Percentiles rank a stretch among this genome's conserved stretches.
Conservation (phyloP, 805 yeast genomes). For the Zygoascus flipseniorum region DNA sequence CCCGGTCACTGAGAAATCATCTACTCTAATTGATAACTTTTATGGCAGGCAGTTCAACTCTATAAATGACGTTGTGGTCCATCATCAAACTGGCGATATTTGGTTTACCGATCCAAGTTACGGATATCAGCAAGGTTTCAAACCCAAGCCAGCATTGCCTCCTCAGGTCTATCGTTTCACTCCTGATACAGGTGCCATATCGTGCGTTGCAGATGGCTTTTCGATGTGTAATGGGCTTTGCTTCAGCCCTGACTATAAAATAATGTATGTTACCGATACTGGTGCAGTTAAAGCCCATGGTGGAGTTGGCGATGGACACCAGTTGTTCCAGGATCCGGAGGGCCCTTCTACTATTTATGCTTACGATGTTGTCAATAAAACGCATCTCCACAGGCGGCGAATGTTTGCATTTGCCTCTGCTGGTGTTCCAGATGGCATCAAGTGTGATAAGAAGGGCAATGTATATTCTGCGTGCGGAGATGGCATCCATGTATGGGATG, state of each 20-base stretch:
- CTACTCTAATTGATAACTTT: constrained; percentile 17
- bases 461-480: constrained; percentile 25
- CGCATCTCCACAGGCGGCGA: constrained; percentile 14
- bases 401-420: constrained; percentile 22
- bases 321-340: constrained; percentile 1
- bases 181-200: constrained; percentile 23
- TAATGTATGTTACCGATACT: constrained; percentile 44
- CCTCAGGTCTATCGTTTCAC: constrained; percentile 35
- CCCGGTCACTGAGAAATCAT: constrained; percentile 12
- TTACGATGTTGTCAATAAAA: constrained; percentile 18
- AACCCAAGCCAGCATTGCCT: constrained; percentile 15
- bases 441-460: constrained; percentile 20
- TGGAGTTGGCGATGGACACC: constrained; percentile 11
- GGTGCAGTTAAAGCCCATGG: constrained; percentile 4
- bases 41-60: constrained; percentile 24
- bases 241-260: constrained; percentile 37
- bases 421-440: constrained; percentile 26
- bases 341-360: constrained; percentile 21
- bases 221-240: constrained; percentile 69
- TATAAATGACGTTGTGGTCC: constrained; percentile 23
- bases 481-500: constrained; percentile 24
- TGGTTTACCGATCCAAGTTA: constrained; percentile 28
- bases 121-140: constrained; percentile 17
- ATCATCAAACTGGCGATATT: constrained; percentile 19
- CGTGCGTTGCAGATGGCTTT: constrained; percentile 34